phyloP scores from a whole-genome alignment of 1,284 basidiomycete species.

The Sutorius eximius region DNA sequence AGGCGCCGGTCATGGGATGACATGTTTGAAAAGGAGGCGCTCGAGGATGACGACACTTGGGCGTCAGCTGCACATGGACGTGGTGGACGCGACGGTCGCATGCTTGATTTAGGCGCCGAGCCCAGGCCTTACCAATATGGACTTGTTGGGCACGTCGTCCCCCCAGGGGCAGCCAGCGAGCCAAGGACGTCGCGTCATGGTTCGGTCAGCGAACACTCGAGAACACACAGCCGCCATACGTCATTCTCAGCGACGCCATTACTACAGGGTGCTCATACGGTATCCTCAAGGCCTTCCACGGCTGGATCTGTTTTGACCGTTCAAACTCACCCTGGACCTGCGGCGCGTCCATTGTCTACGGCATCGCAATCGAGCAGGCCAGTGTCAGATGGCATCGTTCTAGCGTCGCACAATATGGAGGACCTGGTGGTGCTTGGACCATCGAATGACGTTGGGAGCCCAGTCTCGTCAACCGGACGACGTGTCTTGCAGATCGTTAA shows the following conservation, averaged over 20 bases:
- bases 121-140: slow-evolving; percentile 54
- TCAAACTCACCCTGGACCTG: slow-evolving; percentile 12
- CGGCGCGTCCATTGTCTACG: slow-evolving; percentile 26
- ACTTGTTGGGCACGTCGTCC: slow-evolving; percentile 44
- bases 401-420: slow-evolving; percentile 21
- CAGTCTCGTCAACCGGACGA: slow-evolving; percentile 20
- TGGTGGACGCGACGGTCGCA: slow-evolving; percentile 14
- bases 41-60: slow-evolving; percentile 15
- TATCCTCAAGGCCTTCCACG: slow-evolving; percentile 45
- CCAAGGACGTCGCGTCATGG: slow-evolving; percentile 29
- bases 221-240: slow-evolving; percentile 30
- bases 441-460: slow-evolving; percentile 23
- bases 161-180: slow-evolving; percentile 39
- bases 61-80: slow-evolving; percentile 4
- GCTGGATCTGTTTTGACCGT: slow-evolving; percentile 37
- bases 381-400: slow-evolving; percentile 1
- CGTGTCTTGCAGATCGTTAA: slow-evolving; percentile 32
- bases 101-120: slow-evolving; percentile 14
- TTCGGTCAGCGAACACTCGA: slow-evolving; percentile 25
- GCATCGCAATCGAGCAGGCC: slow-evolving; percentile 20
- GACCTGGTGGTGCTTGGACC: slow-evolving; percentile 20
- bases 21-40: slow-evolving; percentile 45
- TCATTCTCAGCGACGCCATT: slow-evolving; percentile 31
- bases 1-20: slow-evolving; percentile 49
- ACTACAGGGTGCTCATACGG: slow-evolving; percentile 20